Evolutionary conservation across 2,329 filamentous ascomycete species (phyloP), one percentile per base, ranked within the genome.

Genomic region (Fusarium sp.): DNA sequence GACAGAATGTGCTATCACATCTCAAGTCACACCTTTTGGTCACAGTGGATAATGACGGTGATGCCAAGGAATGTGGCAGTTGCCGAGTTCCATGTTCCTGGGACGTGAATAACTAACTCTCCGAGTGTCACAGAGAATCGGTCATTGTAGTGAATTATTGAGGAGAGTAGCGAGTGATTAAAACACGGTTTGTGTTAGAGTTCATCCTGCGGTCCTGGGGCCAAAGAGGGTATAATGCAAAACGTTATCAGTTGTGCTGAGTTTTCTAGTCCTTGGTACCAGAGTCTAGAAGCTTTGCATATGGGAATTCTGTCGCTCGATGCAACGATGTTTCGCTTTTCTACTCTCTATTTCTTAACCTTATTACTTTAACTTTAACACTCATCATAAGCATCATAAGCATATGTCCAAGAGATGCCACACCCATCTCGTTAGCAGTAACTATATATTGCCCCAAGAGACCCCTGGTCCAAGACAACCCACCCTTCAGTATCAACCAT

Each of bases 31-130:
- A 51, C 48, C n/a, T 17, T 51, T 50, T 47, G 35, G 45, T 72
- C 56, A 60, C 39, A 20, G 62, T 68, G 70, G 57, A 44, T 44
- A 55, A 48, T 70, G 30, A 30, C 17, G 26, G 59, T 30, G 41
- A 24, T 58, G 72, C 69, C 72, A 75, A 75, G 72, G 48, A 61
- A 63, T 50, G 57, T 75, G 72, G 48, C 32, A 63, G 53, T 58
- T 73, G 67, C 71, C 63, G 63, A 74, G 72, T 74, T 69, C 72
- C 63, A 72, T 69, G 48, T 4, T 30, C 53, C 60, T 51, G 67
- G 67, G 72, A 54, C 41, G 36, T 45, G 38, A 41, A 44, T 22
- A 44, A 59, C 39, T 26, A 53, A 53, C 30, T 36, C 18, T 42
- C 28, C 36, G 50, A 61, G 39, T n/a, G 30, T 22, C n/a, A 57